Conservation (phyloP, 75 land plant genomes). For the Selaginella tamariscina region DNA sequence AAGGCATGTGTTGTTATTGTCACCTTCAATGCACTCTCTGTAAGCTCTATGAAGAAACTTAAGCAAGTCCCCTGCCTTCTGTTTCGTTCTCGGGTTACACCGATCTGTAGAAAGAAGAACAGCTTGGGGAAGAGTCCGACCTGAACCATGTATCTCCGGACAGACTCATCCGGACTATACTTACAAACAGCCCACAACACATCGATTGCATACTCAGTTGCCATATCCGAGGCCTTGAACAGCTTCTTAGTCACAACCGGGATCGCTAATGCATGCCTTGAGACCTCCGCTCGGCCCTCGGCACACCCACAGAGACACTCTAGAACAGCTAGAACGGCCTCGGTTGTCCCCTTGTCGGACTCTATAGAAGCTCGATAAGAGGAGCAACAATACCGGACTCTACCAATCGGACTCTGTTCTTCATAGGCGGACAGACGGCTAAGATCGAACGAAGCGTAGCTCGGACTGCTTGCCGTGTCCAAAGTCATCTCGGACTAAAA, state of each 20-base stretch:
- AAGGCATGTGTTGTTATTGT: background rate
- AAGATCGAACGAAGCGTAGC: background rate
- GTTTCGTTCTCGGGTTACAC: constrained; percentile 8
- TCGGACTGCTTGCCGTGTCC: background rate
- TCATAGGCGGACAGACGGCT: background rate
- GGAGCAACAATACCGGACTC: background rate
- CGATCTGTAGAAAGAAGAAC: constrained; percentile 9
- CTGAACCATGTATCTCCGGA: background rate
- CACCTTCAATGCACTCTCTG: background rate
- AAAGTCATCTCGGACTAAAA: background rate
- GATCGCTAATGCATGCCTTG: background rate
- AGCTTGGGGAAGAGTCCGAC: constrained; percentile 4
- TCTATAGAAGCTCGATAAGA: background rate
- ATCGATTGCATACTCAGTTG: constrained; percentile 10
- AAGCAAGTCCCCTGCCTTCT: constrained; percentile 12
- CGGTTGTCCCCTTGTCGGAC: background rate
- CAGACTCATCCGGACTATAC: constrained; percentile 2
- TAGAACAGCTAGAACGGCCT: background rate
- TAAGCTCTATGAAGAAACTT: background rate
- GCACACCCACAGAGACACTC: constrained; percentile 9
- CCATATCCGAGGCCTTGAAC: constrained; percentile 9
- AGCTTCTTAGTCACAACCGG: background rate
- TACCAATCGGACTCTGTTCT: constrained; percentile 5
- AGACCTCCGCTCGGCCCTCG: constrained; percentile 1
- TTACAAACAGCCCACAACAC: constrained; percentile 5